Evolutionary conservation across 495 filamentous ascomycete species (phyloP).

Genomic region (Acidomyces sp.): DNA sequence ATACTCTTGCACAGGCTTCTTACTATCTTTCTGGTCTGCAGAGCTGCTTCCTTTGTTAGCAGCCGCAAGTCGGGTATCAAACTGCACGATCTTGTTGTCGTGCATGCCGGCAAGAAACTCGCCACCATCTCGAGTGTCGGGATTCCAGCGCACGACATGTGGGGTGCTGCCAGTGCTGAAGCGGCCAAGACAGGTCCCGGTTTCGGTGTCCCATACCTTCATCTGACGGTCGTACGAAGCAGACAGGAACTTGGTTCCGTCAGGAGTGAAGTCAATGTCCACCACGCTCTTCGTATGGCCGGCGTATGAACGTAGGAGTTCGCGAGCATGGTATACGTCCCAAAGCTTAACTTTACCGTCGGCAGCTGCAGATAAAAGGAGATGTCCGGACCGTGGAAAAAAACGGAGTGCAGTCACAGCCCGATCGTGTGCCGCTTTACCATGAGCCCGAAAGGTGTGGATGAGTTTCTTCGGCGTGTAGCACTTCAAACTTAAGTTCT

Average conservation of each 20-base stretch:
- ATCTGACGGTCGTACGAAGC: conserved; percentile 86
- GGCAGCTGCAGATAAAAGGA: conserved; percentile 72
- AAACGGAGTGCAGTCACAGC: conserved; percentile 77
- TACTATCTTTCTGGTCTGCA: conserved; percentile 36
- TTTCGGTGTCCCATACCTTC: conserved; percentile 97
- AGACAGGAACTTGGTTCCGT: conserved; percentile 80
- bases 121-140: conserved; percentile 54
- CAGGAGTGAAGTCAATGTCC: conserved; percentile 73
- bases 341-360: conserved; percentile 88
- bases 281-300: conserved; percentile 85
- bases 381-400: conserved; percentile 74
- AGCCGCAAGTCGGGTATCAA: conserved; percentile 53
- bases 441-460: conserved; percentile 60
- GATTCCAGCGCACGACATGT: conserved; percentile 90
- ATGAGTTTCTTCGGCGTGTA: conserved; percentile 87
- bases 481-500: conserved; percentile 54
- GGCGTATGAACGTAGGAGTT: conserved; percentile 75
- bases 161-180: conserved; percentile 90
- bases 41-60: too few species aligned
- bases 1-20: conserved; percentile 75
- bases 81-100: conserved; percentile 98
- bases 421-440: conserved; percentile 47
- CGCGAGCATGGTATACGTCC: conserved; percentile 80
- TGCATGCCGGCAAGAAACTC: conserved; percentile 95
- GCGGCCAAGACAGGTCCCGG: conserved; percentile 68